Evolutionary conservation across 2,329 filamentous ascomycete genomes (phyloP), one percentile per base, ranked within the genome.

Genomic region (Cladophialophora carrionii): DNA sequence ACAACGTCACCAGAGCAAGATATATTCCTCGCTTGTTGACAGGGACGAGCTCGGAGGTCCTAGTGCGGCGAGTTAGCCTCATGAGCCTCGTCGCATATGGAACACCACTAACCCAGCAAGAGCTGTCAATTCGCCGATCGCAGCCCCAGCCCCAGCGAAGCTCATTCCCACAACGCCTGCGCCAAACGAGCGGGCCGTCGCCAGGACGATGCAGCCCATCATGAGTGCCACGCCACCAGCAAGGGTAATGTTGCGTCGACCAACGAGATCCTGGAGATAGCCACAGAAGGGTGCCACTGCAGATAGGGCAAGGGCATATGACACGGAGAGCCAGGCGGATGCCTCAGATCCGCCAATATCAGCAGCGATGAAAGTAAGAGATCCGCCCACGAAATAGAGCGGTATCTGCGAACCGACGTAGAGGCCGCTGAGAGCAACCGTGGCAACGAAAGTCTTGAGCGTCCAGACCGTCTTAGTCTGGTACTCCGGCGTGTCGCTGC

Each of bases 41-140:
- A 4, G 67, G 67, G 17, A 69, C 67, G n/a, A 69, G 58, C 60
- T 69, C 67, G 20, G 67, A 61, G 37, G 65, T 69, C 26, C 65
- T 67, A 24, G 12, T 10, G 10, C 17, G 55, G 3, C 22, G 12
- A 34, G 20, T 48, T 9, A 46, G 55, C 57, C n/a, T 10, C 14
- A 24, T 26, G 14, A 54, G 29, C 5, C 6, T n/a, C 3, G 24
- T n/a, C 4, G 52, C 5, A 54, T 24, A 10, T 17, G 20, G 29
- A 29, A 34, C n/a, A 54, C 24, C 48, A 51, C 48, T 14, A 24
- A 70, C 68, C 68, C 66, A 53, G 66, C 66, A 29, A 70, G 49
- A 48, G 66, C 66, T 20, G 63, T 68, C 10, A 70, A 58, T 43
- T 64, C 68, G 34, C 63, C 67, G 57, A 69, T 63, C 24, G 60